Evolutionary conservation across 2,329 filamentous ascomycete genomes (phyloP), one percentile per base, ranked within the genome.

Genomic region (Scytalidium lignicola): DNA sequence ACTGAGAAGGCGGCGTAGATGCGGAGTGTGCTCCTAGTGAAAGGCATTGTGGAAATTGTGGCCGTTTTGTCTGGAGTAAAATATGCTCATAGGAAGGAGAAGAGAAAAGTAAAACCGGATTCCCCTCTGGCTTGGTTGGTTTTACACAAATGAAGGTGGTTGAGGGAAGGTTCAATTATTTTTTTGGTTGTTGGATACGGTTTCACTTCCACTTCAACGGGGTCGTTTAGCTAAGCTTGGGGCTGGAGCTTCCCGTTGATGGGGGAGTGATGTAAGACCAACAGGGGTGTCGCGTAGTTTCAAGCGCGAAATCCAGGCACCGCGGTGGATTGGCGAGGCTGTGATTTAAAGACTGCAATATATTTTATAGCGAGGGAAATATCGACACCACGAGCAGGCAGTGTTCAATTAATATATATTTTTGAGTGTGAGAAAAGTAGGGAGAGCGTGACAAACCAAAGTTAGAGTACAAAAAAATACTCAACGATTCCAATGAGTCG

Each of bases 401-500:
- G 10, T 5, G 23, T 26, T 26, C 23, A 26, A 26, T 26, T 26
- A 10, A 26, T 5, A 26, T 26, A 26, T 5, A 26, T 26, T 26
- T 26, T 26, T 26, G 23, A 5, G 23, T 26, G 23, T 26, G 23
- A n/a, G 32, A 5, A 37, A 37, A 4, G 12, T 9, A 13, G 15
- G 32, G 15, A 37, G 32, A 17, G 32, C 4, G n/a, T 7, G 32
- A 37, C 6, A 37, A 37, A 26, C 23, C n/a, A 13, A 28, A 28
- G 26, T 7, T 7, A 13, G 26, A 13, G 7, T 13, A 28, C 7
- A 28, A 7, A 28, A 7, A 28, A 17, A 37, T 37, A 15, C 32
- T 7, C 8, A 37, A 5, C 6, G 8, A 26, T 37, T 13, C 32
- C 52, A 21, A 93, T 93, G 88, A 88, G 86, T 62, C 79, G 82